Percentiles rank a stretch among this genome's conserved stretches.
Conservation (phyloP, 2,329 filamentous ascomycete species). For the Cladosporium sp. region DNA sequence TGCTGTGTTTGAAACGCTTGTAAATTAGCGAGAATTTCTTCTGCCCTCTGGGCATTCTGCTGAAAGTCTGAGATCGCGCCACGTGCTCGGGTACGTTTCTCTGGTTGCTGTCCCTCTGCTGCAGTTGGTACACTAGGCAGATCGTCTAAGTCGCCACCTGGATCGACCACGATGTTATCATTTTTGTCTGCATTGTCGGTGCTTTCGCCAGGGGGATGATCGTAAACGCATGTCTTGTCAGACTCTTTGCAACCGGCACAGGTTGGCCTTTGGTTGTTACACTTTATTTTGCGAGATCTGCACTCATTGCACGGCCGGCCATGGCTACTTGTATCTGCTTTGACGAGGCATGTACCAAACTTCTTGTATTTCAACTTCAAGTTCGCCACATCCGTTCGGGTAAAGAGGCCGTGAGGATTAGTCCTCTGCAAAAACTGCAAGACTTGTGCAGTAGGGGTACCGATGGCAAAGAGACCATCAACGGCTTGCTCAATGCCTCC, state of each 20-base stretch:
- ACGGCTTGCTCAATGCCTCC: constrained; percentile 30
- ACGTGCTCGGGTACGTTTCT: background rate
- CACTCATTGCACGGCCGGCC: constrained; percentile 23
- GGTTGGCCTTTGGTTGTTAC: constrained; percentile 23
- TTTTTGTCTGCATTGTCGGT: background rate
- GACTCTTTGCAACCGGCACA: constrained; percentile 23
- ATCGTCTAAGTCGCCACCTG: background rate
- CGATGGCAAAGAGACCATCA: constrained; percentile 30
- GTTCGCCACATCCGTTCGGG: constrained; percentile 32
- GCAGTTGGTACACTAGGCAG: background rate
- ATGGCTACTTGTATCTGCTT: constrained; percentile 12
- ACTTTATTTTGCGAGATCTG: constrained; percentile 26
- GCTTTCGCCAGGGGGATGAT: background rate
- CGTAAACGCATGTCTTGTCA: constrained; percentile 22
- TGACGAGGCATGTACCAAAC: constrained; percentile 27
- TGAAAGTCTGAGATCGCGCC: constrained; percentile 1
- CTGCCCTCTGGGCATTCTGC: constrained; percentile 1
- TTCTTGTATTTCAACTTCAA: constrained; percentile 34
- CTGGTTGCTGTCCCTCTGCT: background rate
- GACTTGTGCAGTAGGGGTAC: constrained; percentile 29
- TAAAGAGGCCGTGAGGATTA: constrained; percentile 31
- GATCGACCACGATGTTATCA: background rate
- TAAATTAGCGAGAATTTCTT: constrained; percentile 18
- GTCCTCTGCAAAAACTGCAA: constrained; percentile 30
- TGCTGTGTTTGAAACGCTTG: constrained; percentile 26